phyloP scores from a whole-genome alignment of 192 early-diverging fungal genomes.

The Dissophora ornata region DNA sequence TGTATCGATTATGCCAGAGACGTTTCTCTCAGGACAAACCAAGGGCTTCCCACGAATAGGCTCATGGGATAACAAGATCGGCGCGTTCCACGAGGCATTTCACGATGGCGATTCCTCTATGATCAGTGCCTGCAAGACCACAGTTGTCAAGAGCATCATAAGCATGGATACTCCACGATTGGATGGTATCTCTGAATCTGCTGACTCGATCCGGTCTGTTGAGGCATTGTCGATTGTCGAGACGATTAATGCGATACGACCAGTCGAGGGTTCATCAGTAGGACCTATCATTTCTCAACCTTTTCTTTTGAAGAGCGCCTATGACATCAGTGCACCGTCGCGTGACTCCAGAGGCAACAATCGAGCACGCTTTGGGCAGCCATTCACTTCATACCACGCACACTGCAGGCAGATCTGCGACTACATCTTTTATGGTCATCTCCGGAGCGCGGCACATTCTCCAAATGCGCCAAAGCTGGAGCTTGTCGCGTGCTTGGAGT shows the following conservation, averaged over 20 bases:
- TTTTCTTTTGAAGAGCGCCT: constrained; percentile 16
- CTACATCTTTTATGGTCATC: constrained; percentile 38
- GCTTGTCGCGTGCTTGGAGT: constrained; percentile 9
- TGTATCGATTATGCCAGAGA: constrained; percentile 18
- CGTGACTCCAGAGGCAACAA: neutral
- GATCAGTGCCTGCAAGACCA: neutral
- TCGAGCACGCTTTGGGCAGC: neutral
- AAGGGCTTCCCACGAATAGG: neutral
- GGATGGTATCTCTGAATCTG: too few relatives aligned
- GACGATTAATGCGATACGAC: neutral
- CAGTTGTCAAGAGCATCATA: neutral
- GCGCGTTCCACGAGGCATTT: constrained; percentile 17
- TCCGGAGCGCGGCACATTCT: neutral
- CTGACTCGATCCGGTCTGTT: neutral
- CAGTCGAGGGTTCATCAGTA: too few relatives aligned
- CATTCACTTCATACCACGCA: constrained; percentile 24
- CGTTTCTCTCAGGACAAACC: constrained; percentile 8
- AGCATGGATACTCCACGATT: too few relatives aligned
- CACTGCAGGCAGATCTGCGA: constrained; percentile 16
- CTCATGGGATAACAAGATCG: constrained; percentile 10
- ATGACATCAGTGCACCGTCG: constrained; percentile 1
- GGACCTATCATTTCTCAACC: constrained; percentile 26
- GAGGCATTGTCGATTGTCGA: neutral
- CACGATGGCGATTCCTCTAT: too few relatives aligned
- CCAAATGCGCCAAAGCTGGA: neutral